Evolutionary conservation across 2,329 filamentous ascomycete genomes (phyloP).

Genomic region (Calonectria pteridis): DNA sequence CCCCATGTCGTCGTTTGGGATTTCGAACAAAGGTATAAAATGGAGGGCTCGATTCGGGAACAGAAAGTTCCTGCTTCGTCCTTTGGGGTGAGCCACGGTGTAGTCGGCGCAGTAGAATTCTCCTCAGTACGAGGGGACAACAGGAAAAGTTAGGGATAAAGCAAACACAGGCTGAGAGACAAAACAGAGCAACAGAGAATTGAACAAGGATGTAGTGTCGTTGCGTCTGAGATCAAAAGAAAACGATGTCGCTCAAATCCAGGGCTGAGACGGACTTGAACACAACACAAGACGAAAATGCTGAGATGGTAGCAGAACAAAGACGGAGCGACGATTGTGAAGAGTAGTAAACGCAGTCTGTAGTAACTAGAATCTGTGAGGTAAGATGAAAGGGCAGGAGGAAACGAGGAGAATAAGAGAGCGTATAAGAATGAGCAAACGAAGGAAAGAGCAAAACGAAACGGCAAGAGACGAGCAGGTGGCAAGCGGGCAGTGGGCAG

Average conservation of each 20-base stretch:
- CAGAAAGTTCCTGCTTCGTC: not conserved
- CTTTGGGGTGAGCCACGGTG: not conserved
- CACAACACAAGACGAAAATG: not conserved
- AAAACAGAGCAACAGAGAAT: not conserved
- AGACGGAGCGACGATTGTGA: not conserved
- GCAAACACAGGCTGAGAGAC: not conserved
- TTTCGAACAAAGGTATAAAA: not conserved
- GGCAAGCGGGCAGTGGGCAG: not conserved
- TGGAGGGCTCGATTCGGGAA: not conserved
- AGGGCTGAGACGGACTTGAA: not conserved
- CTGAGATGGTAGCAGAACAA: not conserved
- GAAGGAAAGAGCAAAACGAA: not conserved
- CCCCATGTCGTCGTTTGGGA: constrained; percentile 49
- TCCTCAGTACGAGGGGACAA: not conserved
- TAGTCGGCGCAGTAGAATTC: not conserved
- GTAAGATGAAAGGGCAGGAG: not conserved
- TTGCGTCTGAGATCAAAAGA: not conserved
- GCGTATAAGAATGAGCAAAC: constrained; percentile 17
- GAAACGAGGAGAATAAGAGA: constrained; percentile 2
- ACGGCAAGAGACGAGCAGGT: constrained; percentile 19
- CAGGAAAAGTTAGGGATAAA: not conserved
- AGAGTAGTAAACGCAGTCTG: not conserved
- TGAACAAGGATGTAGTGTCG: not conserved
- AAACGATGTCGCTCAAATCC: not conserved
- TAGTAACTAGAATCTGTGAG: not conserved